Conservation (phyloP, 1,284 basidiomycete genomes). For the Wallemia ichthyophaga region DNA sequence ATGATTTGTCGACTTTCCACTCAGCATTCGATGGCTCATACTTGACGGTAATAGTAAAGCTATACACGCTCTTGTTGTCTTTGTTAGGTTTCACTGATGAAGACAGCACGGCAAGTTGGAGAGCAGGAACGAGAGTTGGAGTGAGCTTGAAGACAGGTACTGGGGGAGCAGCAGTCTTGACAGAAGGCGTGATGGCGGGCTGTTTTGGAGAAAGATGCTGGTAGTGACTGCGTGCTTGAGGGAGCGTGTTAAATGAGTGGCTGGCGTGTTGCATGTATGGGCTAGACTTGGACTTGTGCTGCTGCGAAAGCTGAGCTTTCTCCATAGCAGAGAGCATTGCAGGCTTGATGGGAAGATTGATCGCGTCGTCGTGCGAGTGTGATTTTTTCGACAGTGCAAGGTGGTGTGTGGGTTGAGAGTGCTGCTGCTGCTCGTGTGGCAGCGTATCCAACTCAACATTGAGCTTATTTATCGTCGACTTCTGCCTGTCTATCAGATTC, state of each 20-base stretch:
- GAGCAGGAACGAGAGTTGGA: conserved; percentile 6
- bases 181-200: too few species aligned
- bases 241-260: not conserved
- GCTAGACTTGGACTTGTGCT: not conserved
- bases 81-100: conserved; percentile 58
- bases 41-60: conserved; percentile 30
- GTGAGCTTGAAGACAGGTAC: not conserved
- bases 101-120: conserved; percentile 10
- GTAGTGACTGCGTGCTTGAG: not conserved
- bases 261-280: not conserved
- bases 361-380: not conserved
- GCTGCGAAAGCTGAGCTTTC: not conserved
- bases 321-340: not conserved
- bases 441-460: not conserved
- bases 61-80: conserved; percentile 54
- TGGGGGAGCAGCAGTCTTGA: too few species aligned
- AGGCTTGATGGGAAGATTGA: not conserved
- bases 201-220: not conserved
- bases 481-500: not conserved
- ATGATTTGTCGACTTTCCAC: conserved; percentile 83
- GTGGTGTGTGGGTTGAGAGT: not conserved
- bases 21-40: conserved; percentile 17
- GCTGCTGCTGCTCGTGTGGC: not conserved
- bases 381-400: too few species aligned
- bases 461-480: not conserved